These are phyloP conservation scores for Globisporangium cederbergense DNA, from an alignment of 352 stramenopile species.

Conservation along the genomic window DNA sequence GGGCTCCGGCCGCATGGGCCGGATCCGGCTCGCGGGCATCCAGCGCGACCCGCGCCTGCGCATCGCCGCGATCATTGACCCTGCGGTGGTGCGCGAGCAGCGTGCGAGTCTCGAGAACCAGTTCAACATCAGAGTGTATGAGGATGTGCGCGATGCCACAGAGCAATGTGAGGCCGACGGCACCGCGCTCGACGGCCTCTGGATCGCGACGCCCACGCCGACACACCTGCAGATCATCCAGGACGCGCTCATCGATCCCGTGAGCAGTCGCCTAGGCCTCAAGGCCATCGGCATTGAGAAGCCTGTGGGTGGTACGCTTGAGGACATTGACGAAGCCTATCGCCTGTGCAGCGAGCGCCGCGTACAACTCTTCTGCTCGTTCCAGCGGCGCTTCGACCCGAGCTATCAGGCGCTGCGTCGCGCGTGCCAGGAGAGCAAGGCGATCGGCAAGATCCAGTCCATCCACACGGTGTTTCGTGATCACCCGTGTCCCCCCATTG, in stretches of 20 bases:
- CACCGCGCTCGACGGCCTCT: slow-evolving; percentile 47
- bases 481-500: slow-evolving; percentile 81
- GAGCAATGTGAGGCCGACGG: slow-evolving; percentile 18
- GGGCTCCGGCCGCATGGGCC: slow-evolving; percentile 71
- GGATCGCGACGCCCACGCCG: slow-evolving; percentile 73
- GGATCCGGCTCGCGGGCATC: slow-evolving; percentile 61
- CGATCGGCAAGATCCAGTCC: slow-evolving; percentile 66
- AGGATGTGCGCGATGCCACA: slow-evolving; percentile 28
- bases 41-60: slow-evolving; percentile 45
- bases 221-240: slow-evolving; percentile 58
- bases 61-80: slow-evolving; percentile 67
- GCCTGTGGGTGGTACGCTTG: slow-evolving; percentile 49
- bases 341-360: slow-evolving; percentile 35
- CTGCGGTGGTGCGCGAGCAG: slow-evolving; percentile 17
- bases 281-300: slow-evolving; percentile 77
- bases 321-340: slow-evolving; percentile 66
- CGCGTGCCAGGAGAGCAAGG: slow-evolving; percentile 40
- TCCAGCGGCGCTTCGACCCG: slow-evolving; percentile 90
- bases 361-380: slow-evolving; percentile 86
- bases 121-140: slow-evolving; percentile 42
- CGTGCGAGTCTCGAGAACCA: slow-evolving; percentile 30
- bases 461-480: slow-evolving; percentile 90
- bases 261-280: slow-evolving; percentile 12
- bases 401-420: slow-evolving; percentile 67
- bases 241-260: slow-evolving; percentile 21